Percentiles rank a stretch among this genome's conserved stretches.
phyloP scores from a whole-genome alignment of 176 grass and related monocot species.

The Phyllostachys edulis region DNA sequence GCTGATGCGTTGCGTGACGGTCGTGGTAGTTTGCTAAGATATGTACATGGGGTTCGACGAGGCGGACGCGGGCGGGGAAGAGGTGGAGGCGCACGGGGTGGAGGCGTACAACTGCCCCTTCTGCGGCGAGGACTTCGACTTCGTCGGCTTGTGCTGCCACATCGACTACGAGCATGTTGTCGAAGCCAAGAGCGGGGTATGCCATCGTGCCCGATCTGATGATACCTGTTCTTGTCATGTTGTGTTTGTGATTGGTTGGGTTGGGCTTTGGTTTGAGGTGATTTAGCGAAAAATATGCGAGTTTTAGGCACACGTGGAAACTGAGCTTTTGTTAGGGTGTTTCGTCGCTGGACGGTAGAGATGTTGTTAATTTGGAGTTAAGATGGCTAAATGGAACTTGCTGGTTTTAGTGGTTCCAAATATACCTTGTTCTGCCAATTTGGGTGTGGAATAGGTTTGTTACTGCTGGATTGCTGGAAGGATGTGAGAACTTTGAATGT shows the following conservation, averaged over 20 bases:
- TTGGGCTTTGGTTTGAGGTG: not conserved
- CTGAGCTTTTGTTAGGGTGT: not conserved
- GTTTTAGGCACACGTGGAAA: not conserved
- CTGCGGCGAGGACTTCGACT: conserved; percentile 83
- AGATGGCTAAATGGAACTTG: not conserved
- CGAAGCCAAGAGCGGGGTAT: conserved; percentile 75
- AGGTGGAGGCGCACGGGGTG: conserved; percentile 38
- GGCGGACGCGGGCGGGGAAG: conserved; percentile 44
- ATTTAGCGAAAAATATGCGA: not conserved
- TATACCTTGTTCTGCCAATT: not conserved
- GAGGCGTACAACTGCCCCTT: conserved; percentile 73
- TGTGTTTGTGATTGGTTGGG: not conserved
- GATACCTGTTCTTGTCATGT: not conserved
- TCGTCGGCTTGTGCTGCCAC: conserved; percentile 76
- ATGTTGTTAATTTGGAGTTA: not conserved
- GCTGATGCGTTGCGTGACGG: not conserved
- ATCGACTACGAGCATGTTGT: conserved; percentile 80
- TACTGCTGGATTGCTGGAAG: not conserved
- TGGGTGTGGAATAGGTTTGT: not conserved
- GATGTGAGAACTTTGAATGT: no score
- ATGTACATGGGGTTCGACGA: conserved; percentile 70
- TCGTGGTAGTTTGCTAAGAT: conserved; percentile 31
- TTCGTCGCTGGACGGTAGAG: not conserved
- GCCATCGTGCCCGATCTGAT: not conserved
- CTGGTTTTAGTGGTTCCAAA: not conserved